A percentile compares a stretch with the other conserved stretches of the same genome.
Conservation (phyloP, 768 basidiomycete genomes). For the Sporobolomyces pararoseus region DNA sequence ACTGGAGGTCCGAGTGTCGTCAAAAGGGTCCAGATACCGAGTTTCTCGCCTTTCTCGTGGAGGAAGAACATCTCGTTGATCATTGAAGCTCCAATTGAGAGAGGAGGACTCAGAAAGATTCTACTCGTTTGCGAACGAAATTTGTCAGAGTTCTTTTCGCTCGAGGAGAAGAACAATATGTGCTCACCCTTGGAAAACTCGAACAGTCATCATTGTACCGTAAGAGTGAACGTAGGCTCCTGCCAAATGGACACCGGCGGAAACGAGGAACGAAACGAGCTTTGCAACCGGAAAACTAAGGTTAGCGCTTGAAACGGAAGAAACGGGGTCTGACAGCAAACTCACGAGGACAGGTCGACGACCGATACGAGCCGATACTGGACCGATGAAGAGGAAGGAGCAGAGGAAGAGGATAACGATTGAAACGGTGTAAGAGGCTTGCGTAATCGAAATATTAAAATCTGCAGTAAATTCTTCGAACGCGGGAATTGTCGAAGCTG, state of each 20-base stretch:
- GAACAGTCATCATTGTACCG: constrained; percentile 33
- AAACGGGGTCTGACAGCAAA: neutral
- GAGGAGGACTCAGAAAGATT: constrained; percentile 31
- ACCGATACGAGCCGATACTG: constrained; percentile 31
- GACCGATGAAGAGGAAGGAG: constrained; percentile 25
- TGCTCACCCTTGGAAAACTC: constrained; percentile 29
- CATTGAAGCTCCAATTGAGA: constrained; percentile 27
- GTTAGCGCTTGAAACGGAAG: neutral
- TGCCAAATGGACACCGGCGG: constrained; percentile 26
- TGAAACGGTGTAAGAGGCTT: constrained; percentile 32
- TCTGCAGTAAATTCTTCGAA: constrained; percentile 25
- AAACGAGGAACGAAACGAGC: constrained; percentile 20
- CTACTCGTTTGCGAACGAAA: neutral
- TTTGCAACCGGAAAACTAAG: neutral
- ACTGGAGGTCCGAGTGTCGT: constrained; percentile 27
- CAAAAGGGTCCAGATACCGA: constrained; percentile 38
- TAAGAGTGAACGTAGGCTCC: constrained; percentile 31
- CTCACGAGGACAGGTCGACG: constrained; percentile 34
- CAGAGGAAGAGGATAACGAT: constrained; percentile 35
- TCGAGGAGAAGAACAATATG: no score
- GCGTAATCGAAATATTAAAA: constrained; percentile 24
- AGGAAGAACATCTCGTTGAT: constrained; percentile 41
- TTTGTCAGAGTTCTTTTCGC: neutral
- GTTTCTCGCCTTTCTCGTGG: constrained; percentile 33
- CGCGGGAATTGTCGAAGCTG: constrained; percentile 32